Evolutionary conservation across 805 yeast species (phyloP).

Genomic region (Candida stauntonica): DNA sequence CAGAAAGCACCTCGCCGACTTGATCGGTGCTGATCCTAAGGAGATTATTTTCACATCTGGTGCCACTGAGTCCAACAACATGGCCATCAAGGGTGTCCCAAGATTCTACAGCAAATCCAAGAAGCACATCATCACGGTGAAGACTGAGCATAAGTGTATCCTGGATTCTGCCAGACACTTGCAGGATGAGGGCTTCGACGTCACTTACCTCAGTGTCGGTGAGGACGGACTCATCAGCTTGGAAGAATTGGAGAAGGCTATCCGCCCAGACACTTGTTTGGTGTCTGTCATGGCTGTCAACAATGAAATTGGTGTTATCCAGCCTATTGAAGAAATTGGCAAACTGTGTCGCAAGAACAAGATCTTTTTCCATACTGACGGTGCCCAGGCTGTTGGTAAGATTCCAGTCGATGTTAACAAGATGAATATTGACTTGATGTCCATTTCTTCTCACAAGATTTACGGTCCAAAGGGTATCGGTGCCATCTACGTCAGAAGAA

Average conservation of each 20-base stretch:
- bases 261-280: slow-evolving; percentile 84
- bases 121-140: slow-evolving; percentile 91
- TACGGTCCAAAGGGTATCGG: slow-evolving; percentile 99
- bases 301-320: slow-evolving; percentile 96
- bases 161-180: slow-evolving; percentile 90
- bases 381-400: slow-evolving; percentile 96
- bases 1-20: slow-evolving; percentile 72
- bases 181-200: slow-evolving; percentile 96
- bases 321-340: slow-evolving; percentile 94
- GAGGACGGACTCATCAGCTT: slow-evolving; percentile 75
- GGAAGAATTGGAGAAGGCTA: slow-evolving; percentile 73
- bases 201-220: slow-evolving; percentile 85
- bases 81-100: slow-evolving; percentile 93
- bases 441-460: slow-evolving; percentile 92
- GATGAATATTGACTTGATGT: slow-evolving; percentile 87
- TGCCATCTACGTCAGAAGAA: slow-evolving; percentile 90
- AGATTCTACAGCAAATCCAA: slow-evolving; percentile 87
- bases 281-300: slow-evolving; percentile 97
- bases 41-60: slow-evolving; percentile 97
- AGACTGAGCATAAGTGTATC: slow-evolving; percentile 99
- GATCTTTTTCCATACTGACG: slow-evolving; percentile 95
- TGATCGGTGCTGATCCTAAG: slow-evolving; percentile 91
- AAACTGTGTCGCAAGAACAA: slow-evolving; percentile 77
- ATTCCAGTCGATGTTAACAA: slow-evolving; percentile 89
- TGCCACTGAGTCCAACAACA: slow-evolving; percentile 95